Base-by-base conservation (phyloP, 768 basidiomycete species). In the Guyanaporus albipodus region DNA sequence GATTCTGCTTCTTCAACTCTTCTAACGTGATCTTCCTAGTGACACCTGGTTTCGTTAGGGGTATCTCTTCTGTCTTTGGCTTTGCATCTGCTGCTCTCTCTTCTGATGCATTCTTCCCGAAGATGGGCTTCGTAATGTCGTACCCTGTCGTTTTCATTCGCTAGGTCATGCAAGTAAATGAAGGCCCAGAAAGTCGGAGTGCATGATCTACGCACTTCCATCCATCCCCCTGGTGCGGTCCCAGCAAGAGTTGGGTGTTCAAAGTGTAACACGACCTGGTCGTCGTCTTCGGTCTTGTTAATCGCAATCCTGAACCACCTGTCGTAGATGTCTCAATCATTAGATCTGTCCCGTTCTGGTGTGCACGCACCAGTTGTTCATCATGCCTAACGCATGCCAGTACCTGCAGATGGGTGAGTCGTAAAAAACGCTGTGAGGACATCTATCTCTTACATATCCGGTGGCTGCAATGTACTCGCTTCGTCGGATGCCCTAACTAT, bases 231-330 rank as follows among this genome's bases (percentile, higher is more conserved):
- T 17, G 69, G 48, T 31, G 66, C 65, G 5, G 62, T 62, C 6
- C 77, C 80, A 1, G 72, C 74, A 55, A 73, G 63, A 2, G 80
- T 78, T 0, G 81, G 81, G 59, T 83, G 82, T 60, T 83, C 80
- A 55, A 82, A 82, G 4, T 53, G 61, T 9, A 82, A 58, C 18
- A 49, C 31, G 2, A 56, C 38, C 10, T 49, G 45, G 17, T 55
- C 61, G 1, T 62, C 61, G 4, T 56, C 53, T 23, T 63, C 66
- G 2, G 62, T 58, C 18, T 60, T 66, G 54, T 70, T 70, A 18
- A 82, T 64, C 6, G 70, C 74, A 28, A 82, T 74, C 31, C 78
- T 64, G 57, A 82, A 83, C 78, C 79, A 81, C 72, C 75, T 75
- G 19, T 46, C 3, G 26, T 14, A 36, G n/a, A 33, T 6, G 21